A percentile compares a stretch with the other conserved stretches of the same genome.
Evolutionary conservation across 192 early-diverging fungal species (phyloP).

Genomic region (Linnemannia exigua): DNA sequence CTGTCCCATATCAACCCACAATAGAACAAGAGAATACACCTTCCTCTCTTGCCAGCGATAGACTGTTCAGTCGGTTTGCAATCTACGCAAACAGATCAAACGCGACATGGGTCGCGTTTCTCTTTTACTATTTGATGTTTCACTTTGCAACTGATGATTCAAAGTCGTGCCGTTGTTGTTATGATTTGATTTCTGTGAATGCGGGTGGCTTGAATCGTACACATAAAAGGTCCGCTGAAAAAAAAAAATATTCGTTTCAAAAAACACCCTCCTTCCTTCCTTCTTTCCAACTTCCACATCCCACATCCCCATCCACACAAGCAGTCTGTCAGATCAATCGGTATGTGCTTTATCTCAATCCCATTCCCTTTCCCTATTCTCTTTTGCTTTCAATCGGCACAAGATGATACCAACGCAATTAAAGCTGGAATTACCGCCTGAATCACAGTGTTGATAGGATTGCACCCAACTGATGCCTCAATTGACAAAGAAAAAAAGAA

Average conservation of each 20-base stretch:
- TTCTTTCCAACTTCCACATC: neutral
- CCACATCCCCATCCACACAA: neutral
- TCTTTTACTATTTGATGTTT: too few species aligned
- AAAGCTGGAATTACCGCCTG: conserved; percentile 87
- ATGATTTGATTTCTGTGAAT: neutral
- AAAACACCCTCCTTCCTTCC: neutral
- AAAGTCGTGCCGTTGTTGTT: neutral
- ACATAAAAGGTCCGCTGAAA: neutral
- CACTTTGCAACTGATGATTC: too few species aligned
- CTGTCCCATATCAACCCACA: too few species aligned
- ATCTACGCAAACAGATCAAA: too few species aligned
- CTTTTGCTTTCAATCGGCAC: neutral
- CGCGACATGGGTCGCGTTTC: too few species aligned
- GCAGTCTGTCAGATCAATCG: neutral
- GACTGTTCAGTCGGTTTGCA: too few species aligned
- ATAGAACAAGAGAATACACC: too few species aligned
- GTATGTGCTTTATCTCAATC: neutral
- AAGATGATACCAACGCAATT: conserved; percentile 72
- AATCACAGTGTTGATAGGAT: conserved; percentile 73
- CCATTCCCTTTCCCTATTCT: neutral
- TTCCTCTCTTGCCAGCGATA: too few species aligned
- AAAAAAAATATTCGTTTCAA: neutral
- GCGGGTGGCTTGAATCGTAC: neutral
- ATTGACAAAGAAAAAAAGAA: neutral
- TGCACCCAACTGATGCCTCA: conserved; percentile 64